A percentile compares a stretch with the other conserved stretches of the same genome.
phyloP scores from a whole-genome alignment of 805 yeast species.

The Metschnikowia lachancei region DNA sequence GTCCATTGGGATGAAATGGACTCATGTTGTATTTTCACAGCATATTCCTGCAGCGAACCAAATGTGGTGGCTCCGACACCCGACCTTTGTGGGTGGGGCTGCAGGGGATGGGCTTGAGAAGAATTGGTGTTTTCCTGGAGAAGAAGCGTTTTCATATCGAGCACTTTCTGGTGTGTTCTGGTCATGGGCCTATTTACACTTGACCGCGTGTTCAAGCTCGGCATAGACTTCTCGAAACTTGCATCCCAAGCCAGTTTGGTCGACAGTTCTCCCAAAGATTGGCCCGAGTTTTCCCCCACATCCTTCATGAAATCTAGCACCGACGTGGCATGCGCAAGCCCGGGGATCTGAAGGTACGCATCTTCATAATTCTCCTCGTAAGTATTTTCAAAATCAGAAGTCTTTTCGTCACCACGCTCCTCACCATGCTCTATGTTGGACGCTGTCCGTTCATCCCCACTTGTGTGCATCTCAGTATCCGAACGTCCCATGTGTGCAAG shows the following conservation, averaged over 20 bases:
- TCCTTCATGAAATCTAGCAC: constrained; percentile 13
- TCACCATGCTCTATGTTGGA: too few relatives aligned
- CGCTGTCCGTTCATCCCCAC: constrained; percentile 16
- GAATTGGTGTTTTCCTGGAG: constrained; percentile 4
- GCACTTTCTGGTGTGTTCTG: constrained; percentile 35
- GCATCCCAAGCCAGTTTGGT: too few relatives aligned
- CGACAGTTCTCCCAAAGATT: too few relatives aligned
- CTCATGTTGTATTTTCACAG: constrained; percentile 37
- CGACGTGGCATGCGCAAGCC: constrained; percentile 5
- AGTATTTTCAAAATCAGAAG: not conserved
- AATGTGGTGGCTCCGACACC: not conserved
- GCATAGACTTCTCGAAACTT: too few relatives aligned
- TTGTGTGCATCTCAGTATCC: constrained; percentile 27
- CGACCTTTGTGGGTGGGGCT: not conserved
- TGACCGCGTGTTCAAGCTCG: too few relatives aligned
- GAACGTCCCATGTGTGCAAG: constrained; percentile 12
- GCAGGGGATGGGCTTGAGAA: not conserved
- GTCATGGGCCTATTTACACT: constrained; percentile 12
- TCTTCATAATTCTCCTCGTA: constrained; percentile 7
- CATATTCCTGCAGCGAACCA: constrained; percentile 19
- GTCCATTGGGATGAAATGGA: constrained; percentile 36
- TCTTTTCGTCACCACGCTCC: constrained; percentile 1
- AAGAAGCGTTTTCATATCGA: constrained; percentile 34
- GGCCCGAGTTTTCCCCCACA: too few relatives aligned
- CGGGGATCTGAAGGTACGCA: constrained; percentile 5